Conservation (phyloP, 2,329 filamentous ascomycete genomes). For the Endothia cerciana region DNA sequence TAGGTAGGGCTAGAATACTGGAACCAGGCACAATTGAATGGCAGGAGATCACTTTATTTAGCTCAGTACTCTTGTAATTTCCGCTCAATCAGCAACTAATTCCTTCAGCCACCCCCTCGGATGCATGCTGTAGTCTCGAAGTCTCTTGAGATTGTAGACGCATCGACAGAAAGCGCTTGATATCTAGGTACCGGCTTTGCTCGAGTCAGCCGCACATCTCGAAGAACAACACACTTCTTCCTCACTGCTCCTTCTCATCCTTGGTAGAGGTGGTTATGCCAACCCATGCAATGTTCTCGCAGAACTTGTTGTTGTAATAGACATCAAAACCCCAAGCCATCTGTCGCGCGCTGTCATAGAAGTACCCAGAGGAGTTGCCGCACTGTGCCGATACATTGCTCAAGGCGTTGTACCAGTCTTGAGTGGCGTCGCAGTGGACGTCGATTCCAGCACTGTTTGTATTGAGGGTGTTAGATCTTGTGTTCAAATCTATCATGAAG, state of each 20-base stretch:
- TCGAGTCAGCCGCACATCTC: too few species aligned
- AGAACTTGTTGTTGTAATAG: background rate
- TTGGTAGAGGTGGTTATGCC: background rate
- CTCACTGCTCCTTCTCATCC: background rate
- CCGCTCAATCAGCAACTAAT: background rate
- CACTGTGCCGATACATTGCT: slow-evolving; percentile 8
- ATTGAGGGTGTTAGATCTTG: background rate
- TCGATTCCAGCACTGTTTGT: background rate
- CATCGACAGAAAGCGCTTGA: too few species aligned
- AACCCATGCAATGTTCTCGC: background rate
- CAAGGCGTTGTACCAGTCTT: slow-evolving; percentile 14
- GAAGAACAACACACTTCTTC: background rate
- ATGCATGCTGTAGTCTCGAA: too few species aligned
- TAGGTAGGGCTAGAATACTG: background rate
- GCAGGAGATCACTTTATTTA: background rate
- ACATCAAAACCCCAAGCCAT: slow-evolving; percentile 12
- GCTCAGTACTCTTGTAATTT: background rate
- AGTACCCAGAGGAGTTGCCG: background rate
- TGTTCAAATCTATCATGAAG: too few species aligned
- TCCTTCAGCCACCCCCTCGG: too few species aligned
- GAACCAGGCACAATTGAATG: background rate
- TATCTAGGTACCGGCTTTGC: too few species aligned
- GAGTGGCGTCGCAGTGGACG: background rate
- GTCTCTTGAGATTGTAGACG: too few species aligned
- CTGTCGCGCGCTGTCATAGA: slow-evolving; percentile 8